Evolutionary conservation across 2,329 filamentous ascomycete genomes (phyloP).

Genomic region (Corynespora cassiicola): DNA sequence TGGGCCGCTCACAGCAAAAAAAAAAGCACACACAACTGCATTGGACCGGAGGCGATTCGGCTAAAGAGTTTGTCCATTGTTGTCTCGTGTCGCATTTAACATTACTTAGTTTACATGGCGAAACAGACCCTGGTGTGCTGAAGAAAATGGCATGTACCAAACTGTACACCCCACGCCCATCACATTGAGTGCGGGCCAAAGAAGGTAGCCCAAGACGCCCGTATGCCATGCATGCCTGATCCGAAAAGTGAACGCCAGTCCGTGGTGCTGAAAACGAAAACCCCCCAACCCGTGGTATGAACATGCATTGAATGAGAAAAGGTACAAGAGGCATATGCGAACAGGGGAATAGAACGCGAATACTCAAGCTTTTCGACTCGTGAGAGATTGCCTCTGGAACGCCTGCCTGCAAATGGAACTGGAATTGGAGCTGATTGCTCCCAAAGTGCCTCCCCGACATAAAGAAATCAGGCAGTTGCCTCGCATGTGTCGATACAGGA

Average conservation of each 20-base stretch:
- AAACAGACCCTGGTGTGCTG: conserved; percentile 4
- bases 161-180: not conserved
- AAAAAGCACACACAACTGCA: not conserved
- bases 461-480: no score
- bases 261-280: conserved; percentile 3
- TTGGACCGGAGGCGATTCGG: no score
- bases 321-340: conserved; percentile 14
- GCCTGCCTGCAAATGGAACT: conserved; percentile 20
- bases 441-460: no score
- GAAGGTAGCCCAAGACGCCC: conserved; percentile 9
- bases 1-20: no score
- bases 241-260: conserved; percentile 1
- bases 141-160: not conserved
- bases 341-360: conserved; percentile 23
- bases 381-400: conserved; percentile 34
- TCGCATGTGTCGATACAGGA: no score
- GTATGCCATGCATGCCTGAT: conserved; percentile 10
- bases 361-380: conserved; percentile 29
- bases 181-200: not conserved
- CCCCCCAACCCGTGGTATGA: conserved; percentile 24
- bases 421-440: no score
- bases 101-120: conserved; percentile 10
- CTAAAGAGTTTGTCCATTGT: not conserved
- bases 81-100: conserved; percentile 10
- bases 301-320: conserved; percentile 20